phyloP scores from a whole-genome alignment of 352 stramenopile genomes.

The Phytopythium sindhum region DNA sequence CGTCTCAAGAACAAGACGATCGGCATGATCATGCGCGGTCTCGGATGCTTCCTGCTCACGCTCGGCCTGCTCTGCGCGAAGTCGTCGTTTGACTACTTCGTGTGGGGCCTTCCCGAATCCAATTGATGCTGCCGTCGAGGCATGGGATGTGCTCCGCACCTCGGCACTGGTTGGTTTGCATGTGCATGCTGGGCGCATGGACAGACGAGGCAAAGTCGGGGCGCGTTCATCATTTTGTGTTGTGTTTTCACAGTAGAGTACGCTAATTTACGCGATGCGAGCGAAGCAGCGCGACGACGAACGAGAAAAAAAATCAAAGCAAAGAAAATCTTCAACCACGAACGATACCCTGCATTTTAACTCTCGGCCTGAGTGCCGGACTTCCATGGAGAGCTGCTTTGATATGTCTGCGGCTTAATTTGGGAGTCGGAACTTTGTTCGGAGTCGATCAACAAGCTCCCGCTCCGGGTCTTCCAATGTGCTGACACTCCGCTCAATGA shows the following conservation, averaged over 20 bases:
- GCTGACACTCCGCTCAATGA: constrained; percentile 9
- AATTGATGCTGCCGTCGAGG: constrained; percentile 15
- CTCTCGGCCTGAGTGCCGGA: too few species aligned
- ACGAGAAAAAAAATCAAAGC: neutral
- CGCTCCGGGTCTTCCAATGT: constrained; percentile 9
- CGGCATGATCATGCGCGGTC: constrained; percentile 74
- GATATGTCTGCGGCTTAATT: neutral
- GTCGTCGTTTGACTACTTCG: constrained; percentile 84
- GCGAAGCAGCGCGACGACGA: constrained; percentile 7
- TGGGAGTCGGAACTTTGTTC: constrained; percentile 16
- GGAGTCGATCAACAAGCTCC: constrained; percentile 11
- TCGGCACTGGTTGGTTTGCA: neutral
- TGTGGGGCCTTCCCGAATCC: constrained; percentile 35
- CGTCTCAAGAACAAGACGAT: constrained; percentile 85
- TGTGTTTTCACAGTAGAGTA: constrained; percentile 8
- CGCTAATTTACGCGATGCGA: constrained; percentile 10
- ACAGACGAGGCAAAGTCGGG: neutral
- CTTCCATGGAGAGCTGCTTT: too few species aligned
- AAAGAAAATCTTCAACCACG: neutral
- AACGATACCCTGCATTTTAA: neutral
- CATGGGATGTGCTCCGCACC: neutral
- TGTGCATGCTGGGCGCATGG: neutral
- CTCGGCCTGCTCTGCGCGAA: constrained; percentile 81
- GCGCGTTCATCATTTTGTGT: neutral
- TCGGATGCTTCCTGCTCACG: constrained; percentile 81